Evolutionary conservation across 768 basidiomycete genomes (phyloP), one percentile per base, ranked within the genome.

Genomic region (Amanita brunnescens): DNA sequence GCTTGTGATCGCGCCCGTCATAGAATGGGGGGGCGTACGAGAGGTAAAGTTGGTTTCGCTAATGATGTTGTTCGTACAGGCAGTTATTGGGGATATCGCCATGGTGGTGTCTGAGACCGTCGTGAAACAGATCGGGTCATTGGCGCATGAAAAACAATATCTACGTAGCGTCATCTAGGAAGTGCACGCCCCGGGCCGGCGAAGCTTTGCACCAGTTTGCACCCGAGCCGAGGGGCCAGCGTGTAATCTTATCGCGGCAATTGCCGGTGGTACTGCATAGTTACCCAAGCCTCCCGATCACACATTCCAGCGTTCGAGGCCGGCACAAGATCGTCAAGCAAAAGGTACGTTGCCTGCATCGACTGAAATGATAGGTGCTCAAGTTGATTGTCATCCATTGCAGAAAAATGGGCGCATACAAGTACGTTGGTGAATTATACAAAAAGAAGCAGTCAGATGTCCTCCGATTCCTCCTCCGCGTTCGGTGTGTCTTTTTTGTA

Each of bases 381-480:
- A 32, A 39, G 32, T 37, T 24, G 12, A 29, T n/a, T 13, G 13
- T 34, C 30, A 13, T 37, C n/a, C 20, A 45, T 51, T 68, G 73
- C 69, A 70, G 69, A 74, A 83, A 76, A 67, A 91, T 91, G 89
- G 89, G 89, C 67, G 89, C 88, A 61, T 91, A 91, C 81, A 91
- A 95, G 72, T 97, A 97, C 69, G 85, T 97, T 66, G 85, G 88
- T 61, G 95, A 97, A 75, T 75, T 98, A 58, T 92, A 94, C 85
- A 95, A 94, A 78, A 96, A 96, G 76, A 94, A 94, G 73, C 91
- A 94, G 74, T 90, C 87, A 61, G 91, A 94, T 74, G 92, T 98
- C 60, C 82, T 97, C 67, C 91, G 92, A 60, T 99, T 99, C 78
- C 80, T 99, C 58, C 85, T 95, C 64, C 93, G 96, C 64, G 95